Conservation (phyloP, 2,329 filamentous ascomycete genomes). For the Arthrobotrys iridis region DNA sequence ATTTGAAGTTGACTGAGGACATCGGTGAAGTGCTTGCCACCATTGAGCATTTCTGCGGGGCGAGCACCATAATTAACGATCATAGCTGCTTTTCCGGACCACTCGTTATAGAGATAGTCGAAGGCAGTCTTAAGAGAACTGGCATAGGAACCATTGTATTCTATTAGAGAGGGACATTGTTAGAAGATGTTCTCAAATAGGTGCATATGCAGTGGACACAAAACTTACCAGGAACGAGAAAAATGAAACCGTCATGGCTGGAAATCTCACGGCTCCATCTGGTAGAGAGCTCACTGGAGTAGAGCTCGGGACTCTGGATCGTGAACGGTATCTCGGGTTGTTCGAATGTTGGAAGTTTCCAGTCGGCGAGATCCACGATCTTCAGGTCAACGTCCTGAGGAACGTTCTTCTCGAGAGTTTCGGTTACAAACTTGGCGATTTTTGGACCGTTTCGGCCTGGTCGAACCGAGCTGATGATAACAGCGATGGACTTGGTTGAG, state of each 20-base stretch:
- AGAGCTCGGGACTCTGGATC: slow-evolving; percentile 59
- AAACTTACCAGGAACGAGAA: slow-evolving; percentile 56
- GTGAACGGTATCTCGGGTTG: slow-evolving; percentile 61
- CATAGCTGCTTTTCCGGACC: slow-evolving; percentile 67
- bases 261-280: slow-evolving; percentile 61
- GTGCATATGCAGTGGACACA: neutral
- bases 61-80: slow-evolving; percentile 68
- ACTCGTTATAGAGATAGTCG: slow-evolving; percentile 71
- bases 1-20: slow-evolving; percentile 30
- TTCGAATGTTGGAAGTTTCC: slow-evolving; percentile 61
- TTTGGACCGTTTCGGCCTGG: slow-evolving; percentile 60
- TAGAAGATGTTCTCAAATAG: neutral
- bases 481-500: slow-evolving; percentile 57
- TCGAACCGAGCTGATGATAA: slow-evolving; percentile 61
- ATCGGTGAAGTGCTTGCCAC: slow-evolving; percentile 44
- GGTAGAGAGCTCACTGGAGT: slow-evolving; percentile 60
- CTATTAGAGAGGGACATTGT: slow-evolving; percentile 53
- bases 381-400: slow-evolving; percentile 56
- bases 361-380: slow-evolving; percentile 60
- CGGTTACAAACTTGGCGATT: slow-evolving; percentile 60
- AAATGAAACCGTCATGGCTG: slow-evolving; percentile 62
- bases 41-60: slow-evolving; percentile 17
- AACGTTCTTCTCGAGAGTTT: slow-evolving; percentile 56
- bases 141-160: slow-evolving; percentile 69
- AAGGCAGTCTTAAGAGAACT: slow-evolving; percentile 71